phyloP scores from a whole-genome alignment of 352 stramenopile genomes.

The Vaucheria bursata region DNA sequence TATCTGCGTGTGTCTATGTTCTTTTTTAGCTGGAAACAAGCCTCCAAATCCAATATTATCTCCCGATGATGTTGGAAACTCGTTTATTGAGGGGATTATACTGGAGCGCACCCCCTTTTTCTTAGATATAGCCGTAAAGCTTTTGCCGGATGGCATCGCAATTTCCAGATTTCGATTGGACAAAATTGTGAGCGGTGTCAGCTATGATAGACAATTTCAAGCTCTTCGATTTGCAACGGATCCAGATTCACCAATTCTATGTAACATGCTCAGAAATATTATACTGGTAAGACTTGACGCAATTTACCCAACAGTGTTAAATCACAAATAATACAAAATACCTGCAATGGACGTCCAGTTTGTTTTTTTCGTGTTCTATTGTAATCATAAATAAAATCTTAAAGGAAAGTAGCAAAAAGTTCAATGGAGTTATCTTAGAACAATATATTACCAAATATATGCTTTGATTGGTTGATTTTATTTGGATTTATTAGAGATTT shows the following conservation, averaged over 20 bases:
- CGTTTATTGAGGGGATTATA: background rate
- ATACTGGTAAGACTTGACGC: conserved; percentile 10
- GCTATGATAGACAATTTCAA: conserved; percentile 40
- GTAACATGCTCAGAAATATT: conserved; percentile 14
- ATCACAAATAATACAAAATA: too few species aligned
- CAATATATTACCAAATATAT: too few species aligned
- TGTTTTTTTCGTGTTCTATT: too few species aligned
- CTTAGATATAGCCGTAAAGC: conserved; percentile 41
- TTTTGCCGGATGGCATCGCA: conserved; percentile 24
- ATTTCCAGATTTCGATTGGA: conserved; percentile 27
- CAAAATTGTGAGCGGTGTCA: conserved; percentile 43
- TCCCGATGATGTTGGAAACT: background rate
- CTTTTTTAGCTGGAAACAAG: conserved; percentile 10
- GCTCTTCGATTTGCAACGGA: conserved; percentile 26
- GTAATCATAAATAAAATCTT: background rate
- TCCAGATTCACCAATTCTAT: conserved; percentile 28
- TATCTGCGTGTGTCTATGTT: too few species aligned
- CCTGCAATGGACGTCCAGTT: too few species aligned
- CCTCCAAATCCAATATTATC: background rate
- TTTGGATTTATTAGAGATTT: too few species aligned
- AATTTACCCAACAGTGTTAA: background rate
- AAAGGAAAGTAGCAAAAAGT: background rate
- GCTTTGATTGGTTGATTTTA: too few species aligned
- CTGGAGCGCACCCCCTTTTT: conserved; percentile 28
- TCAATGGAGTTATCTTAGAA: too few species aligned